Conservation (phyloP, 1,284 basidiomycete genomes). For the Malassezia slooffiae region DNA sequence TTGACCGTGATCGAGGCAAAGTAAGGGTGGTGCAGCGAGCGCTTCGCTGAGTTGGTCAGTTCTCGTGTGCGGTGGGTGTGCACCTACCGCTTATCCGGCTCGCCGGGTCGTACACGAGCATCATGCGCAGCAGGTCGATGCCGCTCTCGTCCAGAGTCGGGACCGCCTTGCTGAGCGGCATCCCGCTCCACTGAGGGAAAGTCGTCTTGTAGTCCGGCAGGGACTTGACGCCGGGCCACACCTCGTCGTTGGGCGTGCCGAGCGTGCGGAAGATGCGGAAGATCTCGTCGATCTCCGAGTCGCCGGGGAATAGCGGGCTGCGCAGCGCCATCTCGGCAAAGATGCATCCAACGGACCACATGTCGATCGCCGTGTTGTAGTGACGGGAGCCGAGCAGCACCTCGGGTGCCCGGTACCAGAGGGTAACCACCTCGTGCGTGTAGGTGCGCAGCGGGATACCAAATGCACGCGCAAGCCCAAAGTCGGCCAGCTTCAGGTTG, state of each 20-base stretch:
- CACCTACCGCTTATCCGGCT: constrained; percentile 58
- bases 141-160: constrained; percentile 28
- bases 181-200: constrained; percentile 82
- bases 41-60: constrained; percentile 53
- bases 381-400: constrained; percentile 89
- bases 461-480: constrained; percentile 89
- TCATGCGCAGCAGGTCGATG: constrained; percentile 53
- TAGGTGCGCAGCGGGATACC: constrained; percentile 96
- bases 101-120: constrained; percentile 82
- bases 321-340: constrained; percentile 81
- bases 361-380: constrained; percentile 89
- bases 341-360: constrained; percentile 96
- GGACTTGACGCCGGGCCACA: constrained; percentile 79
- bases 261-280: constrained; percentile 78
- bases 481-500: constrained; percentile 63
- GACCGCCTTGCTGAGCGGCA: constrained; percentile 53
- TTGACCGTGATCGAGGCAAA: constrained; percentile 14
- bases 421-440: constrained; percentile 90
- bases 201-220: constrained; percentile 92
- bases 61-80: background rate
- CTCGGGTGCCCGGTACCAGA: constrained; percentile 97
- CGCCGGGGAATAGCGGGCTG: constrained; percentile 86
- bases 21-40: constrained; percentile 25
- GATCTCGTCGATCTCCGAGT: constrained; percentile 98
- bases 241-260: constrained; percentile 84